Base-by-base conservation (phyloP, 176 grass and related monocot species). In the Echinochloa phyllopogon region DNA sequence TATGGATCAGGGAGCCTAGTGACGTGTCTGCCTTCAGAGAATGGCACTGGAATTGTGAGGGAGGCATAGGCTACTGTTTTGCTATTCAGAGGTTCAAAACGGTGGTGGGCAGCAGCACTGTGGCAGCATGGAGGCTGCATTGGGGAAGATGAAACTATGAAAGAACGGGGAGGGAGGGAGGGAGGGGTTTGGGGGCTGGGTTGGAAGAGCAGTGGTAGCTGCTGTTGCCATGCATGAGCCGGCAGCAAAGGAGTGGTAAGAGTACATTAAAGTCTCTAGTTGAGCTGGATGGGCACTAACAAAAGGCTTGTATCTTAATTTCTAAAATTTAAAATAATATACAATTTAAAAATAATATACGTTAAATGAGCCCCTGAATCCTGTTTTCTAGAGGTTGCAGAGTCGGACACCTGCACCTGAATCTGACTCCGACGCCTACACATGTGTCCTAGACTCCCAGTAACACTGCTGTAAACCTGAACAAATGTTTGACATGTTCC, bases 401-500 rank as follows among this genome's bases (percentile, higher is more conserved):
- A 44, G 37, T 72, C 61, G 29, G 65, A 60, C 52, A 65, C 43
- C 33, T 17, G 11, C 41, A 33, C 44, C 59, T 15, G 2, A 61
- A 43, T 59, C 59, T 14, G 16, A n/a, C 29, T 49, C 49, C 6
- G 51, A 18, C 12, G 21, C 25, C 41, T 36, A 25, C 24, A 33
- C 18, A 15, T 18, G 23, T 50, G 64, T 82, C 76, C 29, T 33
- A n/a, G 29, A 33, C 29, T 33, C 29, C 71, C 58, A 69, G 75
- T 83, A 72, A 36, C 57, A 53, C 50, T 75, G 17, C 49, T 11
- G 25, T 41, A 48, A 13, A 13, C 20, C 16, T 6, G 56, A 50
- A 33, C 23, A 77, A 78, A 83, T 71, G 21, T 18, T 72, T 40
- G 3, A 72, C 40, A 24, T 55, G 17, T 80, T 66, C 59, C 40